Conservation (phyloP, 768 basidiomycete genomes). For the Pleurotus giganteus region DNA sequence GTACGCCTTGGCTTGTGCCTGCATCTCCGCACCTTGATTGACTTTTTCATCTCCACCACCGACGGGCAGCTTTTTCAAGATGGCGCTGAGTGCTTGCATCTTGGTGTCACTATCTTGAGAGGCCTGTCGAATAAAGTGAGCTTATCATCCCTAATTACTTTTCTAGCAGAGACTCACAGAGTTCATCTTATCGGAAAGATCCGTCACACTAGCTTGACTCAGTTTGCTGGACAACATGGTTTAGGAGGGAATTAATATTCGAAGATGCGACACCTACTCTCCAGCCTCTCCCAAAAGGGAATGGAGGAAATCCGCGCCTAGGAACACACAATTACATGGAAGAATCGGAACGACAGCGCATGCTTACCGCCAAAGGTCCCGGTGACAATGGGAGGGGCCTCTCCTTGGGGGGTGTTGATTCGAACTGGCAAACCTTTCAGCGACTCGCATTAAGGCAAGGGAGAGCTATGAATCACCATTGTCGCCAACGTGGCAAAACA, state of each 20-base stretch:
- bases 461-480: slow-evolving; percentile 29
- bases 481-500: slow-evolving; percentile 81
- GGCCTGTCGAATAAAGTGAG: slow-evolving; percentile 18
- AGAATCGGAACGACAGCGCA: neutral
- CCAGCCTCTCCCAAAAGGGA: slow-evolving; percentile 65
- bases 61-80: slow-evolving; percentile 50
- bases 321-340: neutral
- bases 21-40: slow-evolving; percentile 52
- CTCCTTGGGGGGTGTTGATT: slow-evolving; percentile 53
- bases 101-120: slow-evolving; percentile 34
- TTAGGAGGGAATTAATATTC: neutral
- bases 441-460: slow-evolving; percentile 1
- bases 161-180: slow-evolving; percentile 22
- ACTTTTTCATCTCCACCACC: slow-evolving; percentile 52
- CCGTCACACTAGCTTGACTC: slow-evolving; percentile 60
- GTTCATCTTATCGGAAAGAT: slow-evolving; percentile 50
- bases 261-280: slow-evolving; percentile 38
- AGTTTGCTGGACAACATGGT: slow-evolving; percentile 53
- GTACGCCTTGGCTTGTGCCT: slow-evolving; percentile 55
- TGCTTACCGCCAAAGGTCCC: slow-evolving; percentile 60
- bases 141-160: neutral
- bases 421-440: slow-evolving; percentile 27
- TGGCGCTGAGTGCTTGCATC: slow-evolving; percentile 34
- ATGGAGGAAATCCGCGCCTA: slow-evolving; percentile 61
- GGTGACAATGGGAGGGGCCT: slow-evolving; percentile 62